Conservation (phyloP, 2,329 filamentous ascomycete genomes). For the Venturia asperata region DNA sequence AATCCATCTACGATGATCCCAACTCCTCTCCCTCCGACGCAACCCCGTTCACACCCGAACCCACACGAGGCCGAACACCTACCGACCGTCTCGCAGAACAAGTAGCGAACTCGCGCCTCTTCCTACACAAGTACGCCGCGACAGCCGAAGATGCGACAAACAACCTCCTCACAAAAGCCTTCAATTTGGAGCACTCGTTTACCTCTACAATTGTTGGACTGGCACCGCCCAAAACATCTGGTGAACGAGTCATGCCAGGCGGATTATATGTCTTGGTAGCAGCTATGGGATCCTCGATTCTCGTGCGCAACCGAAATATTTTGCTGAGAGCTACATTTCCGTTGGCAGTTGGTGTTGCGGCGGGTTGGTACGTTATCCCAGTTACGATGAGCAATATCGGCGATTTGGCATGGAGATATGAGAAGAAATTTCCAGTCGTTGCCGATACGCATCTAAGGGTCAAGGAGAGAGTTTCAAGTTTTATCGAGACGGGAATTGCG, state of each 20-base stretch:
- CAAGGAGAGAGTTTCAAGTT: constrained; percentile 60
- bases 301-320: constrained; percentile 80
- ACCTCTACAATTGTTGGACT: constrained; percentile 83
- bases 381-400: constrained; percentile 85
- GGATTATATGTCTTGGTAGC: constrained; percentile 87
- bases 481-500: constrained; percentile 65
- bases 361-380: constrained; percentile 78
- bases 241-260: constrained; percentile 84
- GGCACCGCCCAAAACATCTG: constrained; percentile 75
- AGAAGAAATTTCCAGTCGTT: constrained; percentile 77
- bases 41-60: constrained; percentile 26
- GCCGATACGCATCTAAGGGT: constrained; percentile 72
- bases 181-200: constrained; percentile 82
- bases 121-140: constrained; percentile 68
- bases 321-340: constrained; percentile 71
- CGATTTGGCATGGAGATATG: constrained; percentile 83
- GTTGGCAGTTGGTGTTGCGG: constrained; percentile 69
- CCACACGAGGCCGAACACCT: constrained; percentile 48
- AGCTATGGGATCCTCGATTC: constrained; percentile 89
- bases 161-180: constrained; percentile 67
- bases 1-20: constrained; percentile 72
- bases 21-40: constrained; percentile 27
- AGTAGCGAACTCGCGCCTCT: constrained; percentile 71
- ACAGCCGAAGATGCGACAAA: constrained; percentile 78
- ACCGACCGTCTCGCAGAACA: constrained; percentile 83